Evolutionary conservation across 345 rosid species (phyloP).

Genomic region (Moricandia moricandioides): DNA sequence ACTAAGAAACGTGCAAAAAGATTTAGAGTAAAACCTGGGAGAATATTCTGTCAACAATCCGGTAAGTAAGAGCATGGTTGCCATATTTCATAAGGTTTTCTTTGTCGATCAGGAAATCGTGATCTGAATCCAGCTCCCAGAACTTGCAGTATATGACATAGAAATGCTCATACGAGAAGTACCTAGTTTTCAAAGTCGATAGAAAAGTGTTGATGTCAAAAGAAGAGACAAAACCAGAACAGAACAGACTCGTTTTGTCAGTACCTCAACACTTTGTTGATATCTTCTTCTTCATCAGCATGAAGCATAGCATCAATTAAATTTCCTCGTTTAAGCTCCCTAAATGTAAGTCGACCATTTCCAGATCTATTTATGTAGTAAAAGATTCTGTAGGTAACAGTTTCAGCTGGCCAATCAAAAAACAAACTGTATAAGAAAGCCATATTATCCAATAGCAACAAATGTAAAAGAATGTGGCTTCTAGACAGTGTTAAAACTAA

Average conservation of each 20-base stretch:
- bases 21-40: neutral
- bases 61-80: neutral
- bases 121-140: neutral
- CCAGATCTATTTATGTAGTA: neutral
- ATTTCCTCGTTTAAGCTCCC: neutral
- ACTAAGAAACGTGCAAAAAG: neutral
- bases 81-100: neutral
- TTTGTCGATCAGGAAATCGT: neutral
- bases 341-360: neutral
- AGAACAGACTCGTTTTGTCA: neutral
- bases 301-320: neutral
- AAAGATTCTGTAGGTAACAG: neutral
- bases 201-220: neutral
- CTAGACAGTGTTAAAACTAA: neutral
- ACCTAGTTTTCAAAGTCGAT: neutral
- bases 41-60: neutral
- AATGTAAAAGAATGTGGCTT: neutral
- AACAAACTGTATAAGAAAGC: neutral
- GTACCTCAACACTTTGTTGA: neutral
- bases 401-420: neutral
- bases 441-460: neutral
- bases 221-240: neutral
- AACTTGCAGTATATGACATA: neutral
- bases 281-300: neutral
- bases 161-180: neutral